Conservation (phyloP, 1,284 basidiomycete genomes). For the Coniferiporia weirii region DNA sequence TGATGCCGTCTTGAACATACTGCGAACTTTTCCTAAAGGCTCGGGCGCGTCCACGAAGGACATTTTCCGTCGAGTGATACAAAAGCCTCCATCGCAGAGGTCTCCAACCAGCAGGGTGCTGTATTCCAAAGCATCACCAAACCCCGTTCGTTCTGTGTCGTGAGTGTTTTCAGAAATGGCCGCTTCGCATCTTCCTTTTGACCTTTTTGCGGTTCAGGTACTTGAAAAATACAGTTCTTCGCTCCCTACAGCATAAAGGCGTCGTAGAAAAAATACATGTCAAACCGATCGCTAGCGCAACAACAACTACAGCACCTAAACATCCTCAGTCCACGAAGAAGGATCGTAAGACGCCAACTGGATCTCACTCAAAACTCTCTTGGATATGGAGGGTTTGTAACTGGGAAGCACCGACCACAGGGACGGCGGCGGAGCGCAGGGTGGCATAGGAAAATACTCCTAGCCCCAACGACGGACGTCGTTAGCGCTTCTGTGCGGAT, state of each 20-base stretch:
- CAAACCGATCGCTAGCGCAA: background rate
- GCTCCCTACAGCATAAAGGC: background rate
- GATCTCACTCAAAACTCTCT: background rate
- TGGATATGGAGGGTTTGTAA: conserved; percentile 14
- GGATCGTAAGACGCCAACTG: background rate
- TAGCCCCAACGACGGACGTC: background rate
- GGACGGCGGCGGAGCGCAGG: background rate
- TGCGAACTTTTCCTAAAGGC: conserved; percentile 1
- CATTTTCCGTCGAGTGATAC: conserved; percentile 5
- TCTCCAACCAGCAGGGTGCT: background rate
- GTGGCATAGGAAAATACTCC: background rate
- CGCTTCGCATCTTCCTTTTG: background rate
- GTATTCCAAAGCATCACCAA: background rate
- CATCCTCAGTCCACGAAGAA: background rate
- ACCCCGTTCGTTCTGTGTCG: background rate
- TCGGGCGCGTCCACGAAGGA: conserved; percentile 11
- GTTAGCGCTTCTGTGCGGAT: background rate
- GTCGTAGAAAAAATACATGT: conserved; percentile 11
- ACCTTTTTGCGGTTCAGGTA: background rate
- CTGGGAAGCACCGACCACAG: background rate
- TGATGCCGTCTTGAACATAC: conserved; percentile 1
- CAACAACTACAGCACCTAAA: background rate
- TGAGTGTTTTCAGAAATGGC: background rate
- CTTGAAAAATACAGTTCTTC: conserved; percentile 11
- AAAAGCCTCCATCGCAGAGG: background rate